Base-by-base conservation (phyloP, 495 filamentous ascomycete species). In the Penicillium macrosclerotiorum region DNA sequence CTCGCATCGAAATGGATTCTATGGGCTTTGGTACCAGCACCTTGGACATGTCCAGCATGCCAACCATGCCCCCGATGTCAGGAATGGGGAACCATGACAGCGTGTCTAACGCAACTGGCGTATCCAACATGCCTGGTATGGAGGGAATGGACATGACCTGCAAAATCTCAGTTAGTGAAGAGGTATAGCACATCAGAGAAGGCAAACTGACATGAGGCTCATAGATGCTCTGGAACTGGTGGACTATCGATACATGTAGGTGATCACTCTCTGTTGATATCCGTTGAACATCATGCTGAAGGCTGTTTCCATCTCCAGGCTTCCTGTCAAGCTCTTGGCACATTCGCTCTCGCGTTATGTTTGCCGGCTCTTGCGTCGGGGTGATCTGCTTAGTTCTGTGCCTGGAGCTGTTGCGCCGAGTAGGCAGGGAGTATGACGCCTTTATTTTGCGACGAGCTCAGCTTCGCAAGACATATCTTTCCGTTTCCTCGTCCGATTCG, bases 171-270 rank as follows among this genome's bases (percentile, higher is more conserved):
- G 72, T 73, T 42, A 43, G 44, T 59, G 27, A 33, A 24, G 11
- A 26, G 11, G 19, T 7, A 39, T 30, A 23, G 11, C 9, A 17
- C 24, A 27, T 11, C 17, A 4, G 12, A 31, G 9, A 12, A 22
- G 2, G 25, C 11, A 20, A 45, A 33, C 49, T 50, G 39, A 57
- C 27, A 4, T 16, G 5, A 29, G n/a, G 3, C 14, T 35, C 4
- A 8, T 22, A 81, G 80, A 90, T 89, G 85, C 63, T 88, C 2
- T 88, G 84, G 85, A 88, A 90, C 55, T 89, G 85, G 85, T 67
- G 83, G 47, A 85, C 81, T 0, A 65, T 88, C 25, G 78, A 86
- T 60, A 56, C 82, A 1, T 90, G 84, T 76, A 63, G 6, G 63
- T 12, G 18, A 8, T 13, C 27, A 19, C 13, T 12, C 24, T 29